Percentiles rank a stretch among this genome's conserved stretches.
Conservation (phyloP, 108 stramenopile species). For the Mayamaea pseudoterrestris region DNA sequence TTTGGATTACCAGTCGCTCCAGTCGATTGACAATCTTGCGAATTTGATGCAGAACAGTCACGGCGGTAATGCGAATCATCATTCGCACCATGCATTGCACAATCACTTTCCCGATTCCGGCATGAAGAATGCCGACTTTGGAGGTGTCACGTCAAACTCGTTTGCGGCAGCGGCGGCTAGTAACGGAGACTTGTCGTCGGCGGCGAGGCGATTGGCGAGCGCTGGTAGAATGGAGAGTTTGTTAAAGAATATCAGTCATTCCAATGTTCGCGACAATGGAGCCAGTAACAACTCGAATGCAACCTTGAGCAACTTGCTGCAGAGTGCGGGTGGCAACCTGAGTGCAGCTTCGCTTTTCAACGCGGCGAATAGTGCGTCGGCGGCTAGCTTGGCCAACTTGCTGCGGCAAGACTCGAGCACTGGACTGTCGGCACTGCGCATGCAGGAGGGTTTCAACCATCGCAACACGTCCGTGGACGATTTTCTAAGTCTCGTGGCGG, state of each 20-base stretch:
- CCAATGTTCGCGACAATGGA: constrained; percentile 9
- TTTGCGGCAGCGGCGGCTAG: constrained; percentile 10
- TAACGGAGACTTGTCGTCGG: constrained; percentile 13
- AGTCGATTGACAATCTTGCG: constrained; percentile 81
- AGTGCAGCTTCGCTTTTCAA: not conserved
- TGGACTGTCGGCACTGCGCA: constrained; percentile 57
- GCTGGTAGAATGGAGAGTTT: constrained; percentile 57
- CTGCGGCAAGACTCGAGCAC: constrained; percentile 52
- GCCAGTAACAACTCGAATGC: constrained; percentile 16
- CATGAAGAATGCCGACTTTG: constrained; percentile 56
- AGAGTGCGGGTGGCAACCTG: constrained; percentile 9
- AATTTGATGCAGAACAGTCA: constrained; percentile 56
- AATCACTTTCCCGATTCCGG: constrained; percentile 37
- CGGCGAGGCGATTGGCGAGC: constrained; percentile 30
- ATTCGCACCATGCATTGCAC: too few species aligned
- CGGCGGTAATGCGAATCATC: constrained; percentile 12
- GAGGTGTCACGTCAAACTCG: constrained; percentile 11
- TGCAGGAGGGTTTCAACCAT: constrained; percentile 47
- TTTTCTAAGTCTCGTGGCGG: constrained; percentile 73
- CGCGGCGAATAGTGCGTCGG: constrained; percentile 11
- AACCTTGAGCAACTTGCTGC: constrained; percentile 39
- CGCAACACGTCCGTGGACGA: constrained; percentile 80
- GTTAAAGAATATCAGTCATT: constrained; percentile 36
- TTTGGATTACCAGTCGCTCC: constrained; percentile 70
- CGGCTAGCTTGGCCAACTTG: constrained; percentile 46